These are phyloP conservation scores for Ceratocystiopsis brevicomis DNA, from an alignment of 2,329 filamentous ascomycete species.

Conservation along the genomic window DNA sequence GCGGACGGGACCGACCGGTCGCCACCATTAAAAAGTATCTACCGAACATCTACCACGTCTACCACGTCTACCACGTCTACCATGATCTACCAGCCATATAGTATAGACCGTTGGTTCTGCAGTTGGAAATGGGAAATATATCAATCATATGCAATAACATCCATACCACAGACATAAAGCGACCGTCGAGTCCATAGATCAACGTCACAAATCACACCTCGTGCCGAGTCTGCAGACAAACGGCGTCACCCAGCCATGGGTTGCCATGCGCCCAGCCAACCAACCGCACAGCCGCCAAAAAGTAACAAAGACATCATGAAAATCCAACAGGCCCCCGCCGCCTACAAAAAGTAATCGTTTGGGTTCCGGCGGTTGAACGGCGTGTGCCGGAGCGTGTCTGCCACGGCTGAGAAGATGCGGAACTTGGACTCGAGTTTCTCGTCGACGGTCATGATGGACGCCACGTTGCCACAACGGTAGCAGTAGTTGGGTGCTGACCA, in stretches of 20 bases:
- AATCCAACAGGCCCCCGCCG: too few relatives aligned
- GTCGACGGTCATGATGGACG: conserved; percentile 85
- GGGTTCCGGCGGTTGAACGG: conserved; percentile 50
- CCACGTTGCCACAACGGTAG: conserved; percentile 89
- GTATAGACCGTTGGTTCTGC: background rate
- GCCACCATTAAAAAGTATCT: too few relatives aligned
- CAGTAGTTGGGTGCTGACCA: conserved; percentile 97
- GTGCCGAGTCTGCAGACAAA: too few relatives aligned
- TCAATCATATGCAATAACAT: background rate
- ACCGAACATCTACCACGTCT: too few relatives aligned
- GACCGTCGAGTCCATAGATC: background rate
- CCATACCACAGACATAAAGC: background rate
- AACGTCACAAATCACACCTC: too few relatives aligned
- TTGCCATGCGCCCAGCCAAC: too few relatives aligned
- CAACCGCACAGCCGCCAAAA: too few relatives aligned
- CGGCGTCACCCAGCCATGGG: too few relatives aligned
- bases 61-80: too few relatives aligned
- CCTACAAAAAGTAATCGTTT: conserved; percentile 50
- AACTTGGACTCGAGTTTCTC: conserved; percentile 78
- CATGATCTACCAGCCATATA: too few relatives aligned
- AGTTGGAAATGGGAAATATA: background rate
- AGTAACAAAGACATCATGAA: background rate
- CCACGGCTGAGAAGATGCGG: conserved; percentile 80
- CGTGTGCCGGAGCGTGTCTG: conserved; percentile 64
- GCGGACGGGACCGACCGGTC: background rate